Evolutionary conservation across 768 basidiomycete species (phyloP).

Genomic region (Gymnopilus dilepis): DNA sequence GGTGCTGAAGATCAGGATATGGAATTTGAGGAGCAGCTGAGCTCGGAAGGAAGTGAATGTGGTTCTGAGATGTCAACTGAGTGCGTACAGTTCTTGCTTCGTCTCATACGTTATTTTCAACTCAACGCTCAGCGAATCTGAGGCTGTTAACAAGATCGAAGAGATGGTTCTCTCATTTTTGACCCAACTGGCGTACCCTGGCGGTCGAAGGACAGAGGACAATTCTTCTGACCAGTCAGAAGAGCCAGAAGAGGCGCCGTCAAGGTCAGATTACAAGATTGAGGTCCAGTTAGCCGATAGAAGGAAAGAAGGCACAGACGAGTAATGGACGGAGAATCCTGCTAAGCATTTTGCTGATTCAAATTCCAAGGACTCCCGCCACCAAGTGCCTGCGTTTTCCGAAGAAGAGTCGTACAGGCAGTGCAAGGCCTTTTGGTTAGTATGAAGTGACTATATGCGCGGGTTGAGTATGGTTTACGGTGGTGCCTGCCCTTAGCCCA

Average conservation of each 20-base stretch:
- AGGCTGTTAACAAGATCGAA: constrained; percentile 34
- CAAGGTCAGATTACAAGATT: constrained; percentile 31
- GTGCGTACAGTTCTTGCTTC: background rate
- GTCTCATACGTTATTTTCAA: background rate
- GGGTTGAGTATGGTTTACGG: constrained; percentile 8
- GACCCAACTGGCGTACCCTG: constrained; percentile 37
- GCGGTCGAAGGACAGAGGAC: constrained; percentile 14
- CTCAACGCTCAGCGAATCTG: background rate
- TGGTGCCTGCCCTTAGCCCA: constrained; percentile 54
- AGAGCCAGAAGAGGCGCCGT: background rate
- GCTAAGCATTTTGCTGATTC: background rate
- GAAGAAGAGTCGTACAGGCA: constrained; percentile 40
- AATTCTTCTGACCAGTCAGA: constrained; percentile 11
- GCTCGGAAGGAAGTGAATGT: background rate
- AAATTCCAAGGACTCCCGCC: constrained; percentile 19
- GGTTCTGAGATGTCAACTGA: constrained; percentile 2
- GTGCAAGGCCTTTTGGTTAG: constrained; percentile 44
- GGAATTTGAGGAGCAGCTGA: background rate
- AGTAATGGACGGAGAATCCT: constrained; percentile 22
- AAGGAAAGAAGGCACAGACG: constrained; percentile 31
- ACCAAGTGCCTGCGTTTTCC: constrained; percentile 40
- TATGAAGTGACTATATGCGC: constrained; percentile 23
- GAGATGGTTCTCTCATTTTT: constrained; percentile 42
- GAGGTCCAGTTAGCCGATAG: constrained; percentile 42
- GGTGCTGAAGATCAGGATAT: background rate